These are phyloP conservation scores for Alternaria metachromatica DNA, from an alignment of 2,329 filamentous ascomycete genomes.

Conservation along the genomic window DNA sequence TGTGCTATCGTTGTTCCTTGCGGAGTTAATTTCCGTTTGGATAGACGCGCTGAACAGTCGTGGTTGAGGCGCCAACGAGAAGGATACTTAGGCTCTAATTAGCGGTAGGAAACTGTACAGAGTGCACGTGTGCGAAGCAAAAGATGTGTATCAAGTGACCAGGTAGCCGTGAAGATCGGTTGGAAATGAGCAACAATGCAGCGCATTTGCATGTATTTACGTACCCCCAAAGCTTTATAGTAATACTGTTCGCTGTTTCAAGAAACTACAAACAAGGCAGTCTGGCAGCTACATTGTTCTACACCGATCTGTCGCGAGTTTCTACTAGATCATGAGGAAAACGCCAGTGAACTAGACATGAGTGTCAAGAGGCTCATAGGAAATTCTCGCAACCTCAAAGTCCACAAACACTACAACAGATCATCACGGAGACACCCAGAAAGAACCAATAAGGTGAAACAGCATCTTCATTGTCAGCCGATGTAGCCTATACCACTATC, in stretches of 20 bases:
- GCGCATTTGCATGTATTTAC: not conserved
- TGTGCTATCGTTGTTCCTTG: not conserved
- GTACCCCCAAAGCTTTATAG: not conserved
- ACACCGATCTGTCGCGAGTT: not conserved
- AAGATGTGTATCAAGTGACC: not conserved
- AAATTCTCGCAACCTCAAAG: not conserved
- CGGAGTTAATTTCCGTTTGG: not conserved
- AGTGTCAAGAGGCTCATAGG: not conserved
- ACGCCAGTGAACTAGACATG: not conserved
- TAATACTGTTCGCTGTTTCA: not conserved
- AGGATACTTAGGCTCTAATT: not conserved
- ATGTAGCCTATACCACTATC: not conserved
- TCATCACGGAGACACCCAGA: not conserved
- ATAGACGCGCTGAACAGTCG: not conserved
- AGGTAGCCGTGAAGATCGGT: not conserved
- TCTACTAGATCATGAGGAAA: not conserved
- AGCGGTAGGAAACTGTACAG: not conserved
- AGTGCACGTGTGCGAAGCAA: not conserved
- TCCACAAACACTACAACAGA: not conserved
- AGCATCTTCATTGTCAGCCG: not conserved
- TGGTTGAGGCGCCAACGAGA: not conserved
- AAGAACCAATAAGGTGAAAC: not conserved
- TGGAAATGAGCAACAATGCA: not conserved
- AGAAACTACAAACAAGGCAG: not conserved
- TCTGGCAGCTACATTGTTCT: not conserved